These are phyloP conservation scores for Colletotrichum filicis DNA, from an alignment of 2,329 filamentous ascomycete species.

Conservation along the genomic window DNA sequence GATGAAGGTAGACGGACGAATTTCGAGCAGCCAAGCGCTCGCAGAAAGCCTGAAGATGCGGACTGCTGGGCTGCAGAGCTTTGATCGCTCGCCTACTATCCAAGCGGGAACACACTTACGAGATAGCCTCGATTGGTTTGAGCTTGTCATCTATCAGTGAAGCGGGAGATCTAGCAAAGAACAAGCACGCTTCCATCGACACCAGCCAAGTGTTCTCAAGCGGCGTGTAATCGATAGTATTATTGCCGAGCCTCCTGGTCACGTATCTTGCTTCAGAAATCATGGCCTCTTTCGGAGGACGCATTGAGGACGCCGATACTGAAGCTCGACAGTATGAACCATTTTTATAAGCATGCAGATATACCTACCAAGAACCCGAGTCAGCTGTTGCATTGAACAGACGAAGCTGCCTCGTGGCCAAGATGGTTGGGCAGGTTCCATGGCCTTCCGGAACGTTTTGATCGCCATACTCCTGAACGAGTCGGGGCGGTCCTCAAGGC, in stretches of 20 bases:
- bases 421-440: constrained; percentile 10
- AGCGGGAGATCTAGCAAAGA: not conserved
- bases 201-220: no score
- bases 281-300: not conserved
- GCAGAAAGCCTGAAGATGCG: no score
- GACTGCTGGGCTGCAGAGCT: no score
- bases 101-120: no score
- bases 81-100: no score
- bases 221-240: not conserved
- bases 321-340: not conserved
- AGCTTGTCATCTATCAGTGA: not conserved
- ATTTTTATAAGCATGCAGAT: not conserved
- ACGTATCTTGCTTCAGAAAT: not conserved
- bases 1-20: no score
- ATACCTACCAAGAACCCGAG: constrained; percentile 6
- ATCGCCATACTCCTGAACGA: constrained; percentile 14
- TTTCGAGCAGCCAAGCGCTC: no score
- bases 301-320: no score
- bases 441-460: constrained; percentile 33
- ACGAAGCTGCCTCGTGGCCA: constrained; percentile 3
- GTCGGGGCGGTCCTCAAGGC: not conserved
- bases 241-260: not conserved
- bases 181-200: not conserved
- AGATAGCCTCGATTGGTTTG: not conserved
- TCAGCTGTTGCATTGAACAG: constrained; percentile 25